Conservation (phyloP, 192 early-diverging fungal species). For the Coemansia sp. region DNA sequence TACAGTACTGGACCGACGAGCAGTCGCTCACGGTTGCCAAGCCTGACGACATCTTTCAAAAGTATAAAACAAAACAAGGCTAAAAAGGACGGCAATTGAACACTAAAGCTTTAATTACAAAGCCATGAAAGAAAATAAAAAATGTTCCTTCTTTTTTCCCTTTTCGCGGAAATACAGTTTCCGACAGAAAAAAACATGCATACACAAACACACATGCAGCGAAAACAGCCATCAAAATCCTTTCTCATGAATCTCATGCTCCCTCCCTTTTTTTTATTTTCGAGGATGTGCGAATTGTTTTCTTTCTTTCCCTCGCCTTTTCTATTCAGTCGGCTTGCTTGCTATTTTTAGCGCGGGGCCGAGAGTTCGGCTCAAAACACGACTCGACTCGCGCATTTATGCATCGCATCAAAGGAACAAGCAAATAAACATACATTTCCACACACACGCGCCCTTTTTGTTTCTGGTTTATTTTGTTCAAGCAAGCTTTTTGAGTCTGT, state of each 20-base stretch:
- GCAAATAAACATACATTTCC: not conserved
- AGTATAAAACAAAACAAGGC: not conserved
- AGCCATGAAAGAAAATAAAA: too few relatives aligned
- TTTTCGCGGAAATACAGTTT: not conserved
- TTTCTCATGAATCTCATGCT: not conserved
- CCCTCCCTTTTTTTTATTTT: not conserved
- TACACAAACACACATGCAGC: too few relatives aligned
- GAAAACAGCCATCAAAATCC: not conserved
- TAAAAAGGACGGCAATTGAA: not conserved
- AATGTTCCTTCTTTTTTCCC: too few relatives aligned
- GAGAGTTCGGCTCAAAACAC: not conserved
- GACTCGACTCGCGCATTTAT: not conserved
- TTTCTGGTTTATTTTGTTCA: not conserved
- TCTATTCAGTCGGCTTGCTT: too few relatives aligned
- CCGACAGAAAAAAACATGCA: not conserved
- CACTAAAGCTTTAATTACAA: not conserved
- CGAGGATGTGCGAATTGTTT: not conserved
- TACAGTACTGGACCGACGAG: constrained; percentile 42
- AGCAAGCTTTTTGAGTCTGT: not conserved
- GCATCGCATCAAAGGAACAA: not conserved
- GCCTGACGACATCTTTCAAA: constrained; percentile 13
- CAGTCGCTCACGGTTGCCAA: constrained; percentile 30
- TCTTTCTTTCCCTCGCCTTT: too few relatives aligned
- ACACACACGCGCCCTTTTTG: not conserved
- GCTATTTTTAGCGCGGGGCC: constrained; percentile 4